These are phyloP conservation scores for Sclerotinia sclerotiorum DNA, from an alignment of 2,329 filamentous ascomycete species.

Conservation along the genomic window DNA sequence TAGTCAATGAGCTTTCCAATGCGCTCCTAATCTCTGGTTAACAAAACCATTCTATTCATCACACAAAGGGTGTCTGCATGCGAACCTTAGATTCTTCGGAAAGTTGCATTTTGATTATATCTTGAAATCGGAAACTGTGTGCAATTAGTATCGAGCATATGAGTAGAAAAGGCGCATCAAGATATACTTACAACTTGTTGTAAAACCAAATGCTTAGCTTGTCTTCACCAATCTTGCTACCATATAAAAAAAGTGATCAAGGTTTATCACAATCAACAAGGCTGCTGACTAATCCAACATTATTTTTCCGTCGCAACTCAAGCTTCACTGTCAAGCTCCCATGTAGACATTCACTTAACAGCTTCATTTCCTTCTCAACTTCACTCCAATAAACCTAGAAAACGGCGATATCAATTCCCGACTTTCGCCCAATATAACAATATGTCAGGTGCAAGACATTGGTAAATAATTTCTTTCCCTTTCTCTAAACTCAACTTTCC, in stretches of 20 bases:
- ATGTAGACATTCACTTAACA: neutral
- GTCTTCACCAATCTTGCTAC: conserved; percentile 4
- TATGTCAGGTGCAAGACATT: conserved; percentile 61
- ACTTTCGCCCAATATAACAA: neutral
- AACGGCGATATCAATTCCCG: neutral
- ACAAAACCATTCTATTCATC: conserved; percentile 14
- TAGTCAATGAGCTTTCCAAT: conserved; percentile 96
- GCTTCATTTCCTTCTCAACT: neutral
- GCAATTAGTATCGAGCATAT: neutral
- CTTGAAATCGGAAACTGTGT: neutral
- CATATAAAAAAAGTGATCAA: conserved; percentile 27
- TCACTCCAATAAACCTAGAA: neutral
- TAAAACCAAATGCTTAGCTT: conserved; percentile 12
- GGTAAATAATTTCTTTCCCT: conserved; percentile 49
- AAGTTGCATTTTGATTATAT: conserved; percentile 49
- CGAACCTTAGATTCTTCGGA: conserved; percentile 96
- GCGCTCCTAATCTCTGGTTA: conserved; percentile 69
- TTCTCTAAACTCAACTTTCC: neutral
- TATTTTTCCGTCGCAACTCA: conserved; percentile 25
- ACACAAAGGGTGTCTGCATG: neutral
- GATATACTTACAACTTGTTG: conserved; percentile 19
- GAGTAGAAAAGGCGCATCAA: neutral
- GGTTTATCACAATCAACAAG: conserved; percentile 20
- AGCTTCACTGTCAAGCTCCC: conserved; percentile 23
- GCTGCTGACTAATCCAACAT: conserved; percentile 18